Percentiles rank a stretch among this genome's conserved stretches.
Evolutionary conservation across 2,329 filamentous ascomycete species (phyloP).

Genomic region (Clathrospora elynae): DNA sequence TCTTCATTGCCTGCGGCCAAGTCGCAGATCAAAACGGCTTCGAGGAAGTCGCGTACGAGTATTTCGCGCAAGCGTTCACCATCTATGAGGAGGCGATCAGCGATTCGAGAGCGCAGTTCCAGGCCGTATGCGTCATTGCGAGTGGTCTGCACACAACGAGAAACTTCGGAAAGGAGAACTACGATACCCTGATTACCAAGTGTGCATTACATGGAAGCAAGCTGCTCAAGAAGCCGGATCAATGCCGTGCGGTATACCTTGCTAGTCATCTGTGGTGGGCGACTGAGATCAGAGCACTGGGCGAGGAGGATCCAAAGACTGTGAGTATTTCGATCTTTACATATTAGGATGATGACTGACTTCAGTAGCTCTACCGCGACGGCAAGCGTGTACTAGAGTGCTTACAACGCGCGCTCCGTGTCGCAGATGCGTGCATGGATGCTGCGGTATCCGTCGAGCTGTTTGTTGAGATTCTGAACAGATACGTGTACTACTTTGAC

Average conservation of each 20-base stretch:
- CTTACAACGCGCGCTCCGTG: conserved; percentile 89
- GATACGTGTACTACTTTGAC: conserved; percentile 99
- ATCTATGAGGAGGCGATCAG: conserved; percentile 97
- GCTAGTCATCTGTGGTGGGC: conserved; percentile 99
- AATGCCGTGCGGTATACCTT: conserved; percentile 94
- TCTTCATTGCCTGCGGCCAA: conserved; percentile 91
- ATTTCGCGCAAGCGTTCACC: conserved; percentile 96
- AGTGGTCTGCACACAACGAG: conserved; percentile 85
- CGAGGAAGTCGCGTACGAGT: conserved; percentile 96
- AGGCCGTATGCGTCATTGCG: conserved; percentile 93
- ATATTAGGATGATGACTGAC: conserved; percentile 12
- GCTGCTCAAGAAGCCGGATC: conserved; percentile 94
- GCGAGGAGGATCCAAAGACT: conserved; percentile 79
- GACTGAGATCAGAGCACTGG: conserved; percentile 75
- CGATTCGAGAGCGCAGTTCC: conserved; percentile 95
- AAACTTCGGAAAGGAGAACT: conserved; percentile 95
- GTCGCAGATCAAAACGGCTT: conserved; percentile 89
- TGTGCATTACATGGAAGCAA: conserved; percentile 96
- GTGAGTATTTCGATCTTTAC: conserved; percentile 57
- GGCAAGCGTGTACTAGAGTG: conserved; percentile 97
- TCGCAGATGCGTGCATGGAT: conserved; percentile 99
- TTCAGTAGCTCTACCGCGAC: conserved; percentile 78
- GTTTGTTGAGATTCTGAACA: conserved; percentile 97
- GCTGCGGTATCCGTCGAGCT: conserved; percentile 95
- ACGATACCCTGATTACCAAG: conserved; percentile 98